Base-by-base conservation (phyloP, 2,329 filamentous ascomycete species). In the Penicillium hesseltinei region DNA sequence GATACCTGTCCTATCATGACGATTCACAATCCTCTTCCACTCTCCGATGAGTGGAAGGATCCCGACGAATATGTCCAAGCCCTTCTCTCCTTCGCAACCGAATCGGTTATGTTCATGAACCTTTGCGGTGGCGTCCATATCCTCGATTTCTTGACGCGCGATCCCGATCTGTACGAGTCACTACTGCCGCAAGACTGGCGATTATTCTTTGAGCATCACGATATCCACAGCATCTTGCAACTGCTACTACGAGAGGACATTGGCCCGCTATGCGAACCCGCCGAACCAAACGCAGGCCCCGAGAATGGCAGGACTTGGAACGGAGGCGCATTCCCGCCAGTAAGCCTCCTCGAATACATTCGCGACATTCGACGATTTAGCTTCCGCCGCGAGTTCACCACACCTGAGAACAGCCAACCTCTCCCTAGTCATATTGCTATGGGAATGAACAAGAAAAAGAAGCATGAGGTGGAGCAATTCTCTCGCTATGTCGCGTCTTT, bases 371-470 rank as follows among this genome's bases (percentile, higher is more conserved):
- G 92, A 44, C 83, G 81, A 57, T 82, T 92, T 62, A 85, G 87
- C 13, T 77, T 97, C 27, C 75, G 77, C 8, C 81, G 92, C 35
- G 79, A 85, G 2, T 89, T 90, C 55, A 67, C 73, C 1, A 73
- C 79, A 0, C 69, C 68, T 15, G 54, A 66, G 21, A 75, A 64
- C 25, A 66, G 57, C 76, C 83, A 54, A 80, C 84, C 5, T 81
- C 63, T 96, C 23, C 86, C 91, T 2, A 83, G 85, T 48, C 83
- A 88, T 64, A 84, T 96, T 17, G 84, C 90, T 0, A 84, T 96
- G 15, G 94, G 94, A 4, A 99, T 99, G 94, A 96, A 91, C 61
- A 85, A 89, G 19, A 99, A 99, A 74, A 99, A 99, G 75, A 82
- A 91, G 1, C 94, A 99, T 69, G 94, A 99, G 77, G 94, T 97